These are phyloP conservation scores for Sonneratia caseolaris DNA, from an alignment of 345 rosid species.

Conservation along the genomic window DNA sequence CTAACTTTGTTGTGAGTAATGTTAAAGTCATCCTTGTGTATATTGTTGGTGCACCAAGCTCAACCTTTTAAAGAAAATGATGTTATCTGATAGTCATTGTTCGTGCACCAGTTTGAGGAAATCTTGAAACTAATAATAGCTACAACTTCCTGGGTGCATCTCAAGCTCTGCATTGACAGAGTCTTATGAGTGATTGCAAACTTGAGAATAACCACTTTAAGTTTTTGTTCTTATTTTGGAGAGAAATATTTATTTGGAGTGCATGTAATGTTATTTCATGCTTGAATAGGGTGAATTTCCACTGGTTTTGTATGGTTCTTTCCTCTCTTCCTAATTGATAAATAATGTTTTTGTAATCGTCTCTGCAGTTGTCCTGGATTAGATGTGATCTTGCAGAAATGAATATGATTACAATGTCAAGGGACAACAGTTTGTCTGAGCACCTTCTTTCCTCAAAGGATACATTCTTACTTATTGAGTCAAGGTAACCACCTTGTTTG, in stretches of 20 bases:
- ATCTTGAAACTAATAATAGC: background rate
- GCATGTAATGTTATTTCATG: too few relatives aligned
- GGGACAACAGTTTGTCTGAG: slow-evolving; percentile 24
- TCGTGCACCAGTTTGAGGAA: background rate
- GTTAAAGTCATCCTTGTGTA: background rate
- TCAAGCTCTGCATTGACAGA: background rate
- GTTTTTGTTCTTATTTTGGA: background rate
- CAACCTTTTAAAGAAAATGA: background rate
- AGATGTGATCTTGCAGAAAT: slow-evolving; percentile 37
- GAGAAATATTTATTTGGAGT: background rate
- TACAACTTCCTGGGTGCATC: background rate
- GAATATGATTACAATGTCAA: slow-evolving; percentile 27
- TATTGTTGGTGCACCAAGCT: background rate
- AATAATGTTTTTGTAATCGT: background rate
- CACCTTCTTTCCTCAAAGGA: slow-evolving; percentile 34
- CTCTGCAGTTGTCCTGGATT: slow-evolving; percentile 36
- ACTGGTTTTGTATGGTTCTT: background rate
- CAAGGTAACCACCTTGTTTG: slow-evolving; percentile 21
- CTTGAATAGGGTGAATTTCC: background rate
- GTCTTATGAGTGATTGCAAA: background rate
- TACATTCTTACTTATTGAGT: slow-evolving; percentile 30
- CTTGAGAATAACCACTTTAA: background rate
- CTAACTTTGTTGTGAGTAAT: background rate
- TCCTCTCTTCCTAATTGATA: background rate
- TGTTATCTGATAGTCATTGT: background rate